A percentile compares a stretch with the other conserved stretches of the same genome.
Evolutionary conservation across 176 grass and related monocot species (phyloP).

Genomic region (Musa acuminata): DNA sequence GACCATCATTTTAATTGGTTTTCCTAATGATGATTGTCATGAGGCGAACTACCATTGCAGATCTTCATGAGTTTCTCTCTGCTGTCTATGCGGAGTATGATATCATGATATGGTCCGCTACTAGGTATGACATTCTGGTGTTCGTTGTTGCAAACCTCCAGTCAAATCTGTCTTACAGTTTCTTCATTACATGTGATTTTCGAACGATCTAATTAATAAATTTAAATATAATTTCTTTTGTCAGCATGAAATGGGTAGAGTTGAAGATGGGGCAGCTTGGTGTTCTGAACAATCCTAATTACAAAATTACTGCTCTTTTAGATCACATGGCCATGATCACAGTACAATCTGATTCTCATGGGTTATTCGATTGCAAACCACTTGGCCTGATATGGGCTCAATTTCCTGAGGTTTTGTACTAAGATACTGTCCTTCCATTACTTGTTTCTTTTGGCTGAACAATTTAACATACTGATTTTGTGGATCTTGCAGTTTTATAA

Average conservation of each 20-base stretch:
- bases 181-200: neutral
- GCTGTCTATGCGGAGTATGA: constrained; percentile 86
- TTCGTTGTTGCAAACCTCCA: neutral
- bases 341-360: constrained; percentile 63
- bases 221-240: constrained; percentile 19
- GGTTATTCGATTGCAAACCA: constrained; percentile 85
- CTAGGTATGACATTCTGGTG: constrained; percentile 40
- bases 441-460: neutral
- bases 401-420: constrained; percentile 57
- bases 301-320: constrained; percentile 94
- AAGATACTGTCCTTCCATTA: neutral
- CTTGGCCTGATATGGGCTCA: constrained; percentile 90
- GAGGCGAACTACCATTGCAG: constrained; percentile 29
- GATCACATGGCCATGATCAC: constrained; percentile 99
- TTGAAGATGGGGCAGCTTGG: constrained; percentile 93
- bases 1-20: constrained; percentile 1
- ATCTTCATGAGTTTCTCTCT: constrained; percentile 91
- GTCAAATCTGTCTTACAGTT: neutral
- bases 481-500: constrained; percentile 66
- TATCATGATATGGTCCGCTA: constrained; percentile 99
- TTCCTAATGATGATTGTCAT: constrained; percentile 2
- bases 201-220: neutral
- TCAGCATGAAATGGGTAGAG: constrained; percentile 97
- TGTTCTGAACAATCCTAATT: constrained; percentile 70
- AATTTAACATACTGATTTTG: neutral